These are phyloP conservation scores for Yamadazyma blattariae DNA, from an alignment of 1,139 yeast genomes.

Conservation along the genomic window DNA sequence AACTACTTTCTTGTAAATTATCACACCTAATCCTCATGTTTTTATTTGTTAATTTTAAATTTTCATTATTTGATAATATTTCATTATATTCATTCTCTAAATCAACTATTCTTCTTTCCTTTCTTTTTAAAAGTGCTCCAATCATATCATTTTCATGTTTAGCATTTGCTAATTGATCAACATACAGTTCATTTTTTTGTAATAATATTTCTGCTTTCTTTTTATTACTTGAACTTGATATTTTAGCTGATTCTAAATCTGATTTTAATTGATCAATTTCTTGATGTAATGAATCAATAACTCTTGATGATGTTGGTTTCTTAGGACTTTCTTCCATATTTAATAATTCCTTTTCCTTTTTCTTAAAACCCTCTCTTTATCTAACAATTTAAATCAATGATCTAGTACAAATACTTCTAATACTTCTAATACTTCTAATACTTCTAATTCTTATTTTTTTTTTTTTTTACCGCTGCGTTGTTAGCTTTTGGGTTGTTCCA, in stretches of 20 bases:
- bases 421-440: too few species aligned
- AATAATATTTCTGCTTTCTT: slow-evolving; percentile 48
- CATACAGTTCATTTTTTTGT: slow-evolving; percentile 54
- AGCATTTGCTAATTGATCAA: slow-evolving; percentile 66
- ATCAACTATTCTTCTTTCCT: slow-evolving; percentile 62
- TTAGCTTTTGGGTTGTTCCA: too few species aligned
- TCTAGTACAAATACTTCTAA: too few species aligned
- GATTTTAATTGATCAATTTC: slow-evolving; percentile 51
- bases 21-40: slow-evolving; percentile 49
- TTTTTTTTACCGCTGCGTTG: too few species aligned
- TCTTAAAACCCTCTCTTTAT: too few species aligned
- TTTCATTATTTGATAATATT: slow-evolving; percentile 41
- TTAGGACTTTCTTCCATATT: slow-evolving; percentile 21
- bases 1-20: slow-evolving; percentile 47
- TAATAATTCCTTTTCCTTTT: neutral
- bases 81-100: slow-evolving; percentile 55
- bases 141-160: slow-evolving; percentile 72
- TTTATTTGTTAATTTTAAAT: slow-evolving; percentile 44
- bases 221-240: slow-evolving; percentile 36
- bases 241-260: slow-evolving; percentile 46
- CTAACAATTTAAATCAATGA: too few species aligned
- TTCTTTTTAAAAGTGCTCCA: slow-evolving; percentile 58
- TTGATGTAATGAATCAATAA: slow-evolving; percentile 56
- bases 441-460: too few species aligned
- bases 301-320: slow-evolving; percentile 43